Conservation (phyloP, 75 land plant species). For the Cupressus sempervirens region DNA sequence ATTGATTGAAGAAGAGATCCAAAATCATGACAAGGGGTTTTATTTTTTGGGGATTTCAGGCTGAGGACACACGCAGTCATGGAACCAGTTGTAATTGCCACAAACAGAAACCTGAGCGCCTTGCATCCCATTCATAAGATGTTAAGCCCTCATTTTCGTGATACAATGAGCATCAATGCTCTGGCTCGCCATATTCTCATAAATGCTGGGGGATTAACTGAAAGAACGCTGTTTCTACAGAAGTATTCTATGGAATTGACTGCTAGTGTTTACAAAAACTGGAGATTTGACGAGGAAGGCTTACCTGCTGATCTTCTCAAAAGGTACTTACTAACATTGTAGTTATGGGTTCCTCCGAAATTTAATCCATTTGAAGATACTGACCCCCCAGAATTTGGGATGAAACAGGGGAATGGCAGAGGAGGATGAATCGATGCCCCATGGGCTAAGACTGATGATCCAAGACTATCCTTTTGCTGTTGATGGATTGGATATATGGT, state of each 20-base stretch:
- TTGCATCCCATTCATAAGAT: slow-evolving; percentile 68
- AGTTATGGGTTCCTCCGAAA: neutral
- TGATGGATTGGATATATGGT: slow-evolving; percentile 36
- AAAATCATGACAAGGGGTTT: slow-evolving; percentile 24
- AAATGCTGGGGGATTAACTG: slow-evolving; percentile 79
- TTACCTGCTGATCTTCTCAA: slow-evolving; percentile 68
- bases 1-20: neutral
- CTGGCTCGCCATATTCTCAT: slow-evolving; percentile 61
- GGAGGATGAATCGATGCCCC: slow-evolving; percentile 20
- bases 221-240: slow-evolving; percentile 59
- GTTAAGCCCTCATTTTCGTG: slow-evolving; percentile 61
- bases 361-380: neutral
- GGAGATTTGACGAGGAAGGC: slow-evolving; percentile 65
- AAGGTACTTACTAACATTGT: slow-evolving; percentile 14
- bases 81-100: slow-evolving; percentile 72
- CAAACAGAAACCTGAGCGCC: slow-evolving; percentile 59
- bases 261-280: slow-evolving; percentile 55
- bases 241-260: slow-evolving; percentile 72
- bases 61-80: slow-evolving; percentile 57
- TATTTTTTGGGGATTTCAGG: slow-evolving; percentile 26
- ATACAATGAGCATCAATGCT: slow-evolving; percentile 79
- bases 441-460: slow-evolving; percentile 20
- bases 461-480: slow-evolving; percentile 44
- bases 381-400: neutral
- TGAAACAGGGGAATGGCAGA: slow-evolving; percentile 68